Conservation (phyloP, 352 stramenopile species). For the Pythium myriotylum region DNA sequence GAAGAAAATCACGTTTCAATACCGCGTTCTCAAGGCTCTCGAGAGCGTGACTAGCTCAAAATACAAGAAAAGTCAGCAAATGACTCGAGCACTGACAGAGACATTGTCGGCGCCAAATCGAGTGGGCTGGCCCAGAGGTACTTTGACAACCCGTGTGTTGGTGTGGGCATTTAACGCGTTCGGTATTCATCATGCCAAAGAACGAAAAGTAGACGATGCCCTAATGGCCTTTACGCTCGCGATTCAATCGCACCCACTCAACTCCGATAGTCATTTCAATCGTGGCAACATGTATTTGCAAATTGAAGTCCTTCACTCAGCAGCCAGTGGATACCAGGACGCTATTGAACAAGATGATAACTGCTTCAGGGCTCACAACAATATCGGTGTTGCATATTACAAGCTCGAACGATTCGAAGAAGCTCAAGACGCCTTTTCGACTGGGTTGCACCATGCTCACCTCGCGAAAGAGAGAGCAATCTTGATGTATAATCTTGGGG, state of each 20-base stretch:
- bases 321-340: slow-evolving; percentile 49
- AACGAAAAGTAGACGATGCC: slow-evolving; percentile 44
- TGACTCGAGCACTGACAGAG: slow-evolving; percentile 28
- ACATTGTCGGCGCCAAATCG: slow-evolving; percentile 22
- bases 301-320: slow-evolving; percentile 38
- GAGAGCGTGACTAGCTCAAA: slow-evolving; percentile 36
- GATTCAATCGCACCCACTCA: slow-evolving; percentile 44
- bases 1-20: slow-evolving; percentile 47
- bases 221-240: slow-evolving; percentile 55
- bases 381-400: slow-evolving; percentile 50
- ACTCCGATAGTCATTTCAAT: slow-evolving; percentile 52
- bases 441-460: slow-evolving; percentile 35
- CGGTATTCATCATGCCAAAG: slow-evolving; percentile 33
- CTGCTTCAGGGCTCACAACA: slow-evolving; percentile 47
- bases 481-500: slow-evolving; percentile 53
- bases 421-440: slow-evolving; percentile 44
- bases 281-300: slow-evolving; percentile 53
- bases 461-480: slow-evolving; percentile 33
- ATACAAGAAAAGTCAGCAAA: slow-evolving; percentile 41
- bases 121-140: slow-evolving; percentile 42
- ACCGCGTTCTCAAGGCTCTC: slow-evolving; percentile 46
- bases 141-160: slow-evolving; percentile 42
- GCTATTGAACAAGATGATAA: slow-evolving; percentile 44
- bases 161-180: slow-evolving; percentile 59
- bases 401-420: slow-evolving; percentile 49